These are phyloP conservation scores for Fusarium sp. DNA, from an alignment of 2,329 filamentous ascomycete species.

Conservation along the genomic window DNA sequence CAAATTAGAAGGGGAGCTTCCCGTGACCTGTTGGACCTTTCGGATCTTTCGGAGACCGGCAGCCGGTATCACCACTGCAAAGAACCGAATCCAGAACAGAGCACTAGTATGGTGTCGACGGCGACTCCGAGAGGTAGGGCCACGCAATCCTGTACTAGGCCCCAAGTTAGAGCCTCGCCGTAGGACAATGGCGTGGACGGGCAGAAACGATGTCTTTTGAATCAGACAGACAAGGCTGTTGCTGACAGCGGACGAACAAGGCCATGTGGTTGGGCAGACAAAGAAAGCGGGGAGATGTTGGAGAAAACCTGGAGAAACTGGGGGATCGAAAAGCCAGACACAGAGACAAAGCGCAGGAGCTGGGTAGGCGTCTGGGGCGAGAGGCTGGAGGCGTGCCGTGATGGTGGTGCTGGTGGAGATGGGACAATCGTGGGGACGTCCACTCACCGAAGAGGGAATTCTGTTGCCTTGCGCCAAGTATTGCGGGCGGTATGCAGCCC, in stretches of 20 bases:
- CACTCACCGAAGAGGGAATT: conserved; percentile 38
- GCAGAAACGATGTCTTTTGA: background rate
- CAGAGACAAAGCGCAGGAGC: background rate
- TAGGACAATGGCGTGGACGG: background rate
- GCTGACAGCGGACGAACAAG: background rate
- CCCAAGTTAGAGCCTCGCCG: background rate
- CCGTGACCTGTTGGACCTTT: conserved; percentile 8
- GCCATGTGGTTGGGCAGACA: conserved; percentile 27
- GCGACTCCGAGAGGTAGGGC: conserved; percentile 33
- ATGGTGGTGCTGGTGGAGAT: conserved; percentile 34
- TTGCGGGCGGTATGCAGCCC: conserved; percentile 19
- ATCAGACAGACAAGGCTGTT: background rate
- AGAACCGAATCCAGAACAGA: conserved; percentile 12
- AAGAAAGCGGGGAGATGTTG: conserved; percentile 13
- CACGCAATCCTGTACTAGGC: conserved; percentile 17
- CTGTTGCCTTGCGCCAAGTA: conserved; percentile 42
- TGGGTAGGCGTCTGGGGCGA: background rate
- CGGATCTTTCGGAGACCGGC: conserved; percentile 27
- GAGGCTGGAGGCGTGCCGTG: background rate
- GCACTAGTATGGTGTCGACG: conserved; percentile 13
- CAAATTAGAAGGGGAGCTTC: background rate
- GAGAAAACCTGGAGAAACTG: conserved; percentile 37
- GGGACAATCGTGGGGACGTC: conserved; percentile 24
- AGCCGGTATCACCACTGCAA: conserved; percentile 7
- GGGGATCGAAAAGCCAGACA: conserved; percentile 16